Base-by-base conservation (phyloP, 2,329 filamentous ascomycete species). In the Cladosporium sp. region DNA sequence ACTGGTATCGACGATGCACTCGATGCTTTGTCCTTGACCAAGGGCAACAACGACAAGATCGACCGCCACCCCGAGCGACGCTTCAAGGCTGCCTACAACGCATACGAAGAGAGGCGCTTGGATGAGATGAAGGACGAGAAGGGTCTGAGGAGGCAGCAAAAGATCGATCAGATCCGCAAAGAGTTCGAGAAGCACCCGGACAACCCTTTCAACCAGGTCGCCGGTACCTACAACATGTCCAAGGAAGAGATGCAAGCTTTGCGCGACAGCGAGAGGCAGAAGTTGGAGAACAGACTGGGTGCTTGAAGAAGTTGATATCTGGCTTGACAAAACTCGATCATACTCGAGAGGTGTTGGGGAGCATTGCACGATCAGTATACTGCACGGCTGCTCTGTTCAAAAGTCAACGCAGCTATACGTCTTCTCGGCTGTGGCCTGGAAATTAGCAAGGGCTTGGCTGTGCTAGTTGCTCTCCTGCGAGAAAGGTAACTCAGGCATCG, bases 151-250 rank as follows among this genome's bases (percentile, higher is more conserved):
- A 79, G 89, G 65, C 84, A 95, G 66, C 92, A 97, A 82, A 88
- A 89, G 74, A 86, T 92, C 68, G 89, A 93, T 62, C 81, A 87
- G 69, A 89, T 96, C 64, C 77, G 83, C 61, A 95, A 96, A 80
- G 94, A 97, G 77, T 99, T 97, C 73, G 89, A 96, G 74, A 95
- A 91, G 80, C 89, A 89, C 68, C 87, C 90, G 1, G 93, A 97
- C 67, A 99, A 99, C 73, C 94, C 94, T 13, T 94, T 96, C 77
- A 96, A 96, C 76, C 90, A 96, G 77, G 86, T 87, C 15, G 84
- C 79, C 52, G 89, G 85, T 2, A 74, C 79, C 3, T 95, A 91
- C 75, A 90, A 99, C 74, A 84, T 90, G 55, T 83, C 81, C 20
- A 88, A 84, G 74, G 90, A 91, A 3, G 93, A 99, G 67, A 68